phyloP scores from a whole-genome alignment of 73 alveolate species.

The Paramecium octaurelia region DNA sequence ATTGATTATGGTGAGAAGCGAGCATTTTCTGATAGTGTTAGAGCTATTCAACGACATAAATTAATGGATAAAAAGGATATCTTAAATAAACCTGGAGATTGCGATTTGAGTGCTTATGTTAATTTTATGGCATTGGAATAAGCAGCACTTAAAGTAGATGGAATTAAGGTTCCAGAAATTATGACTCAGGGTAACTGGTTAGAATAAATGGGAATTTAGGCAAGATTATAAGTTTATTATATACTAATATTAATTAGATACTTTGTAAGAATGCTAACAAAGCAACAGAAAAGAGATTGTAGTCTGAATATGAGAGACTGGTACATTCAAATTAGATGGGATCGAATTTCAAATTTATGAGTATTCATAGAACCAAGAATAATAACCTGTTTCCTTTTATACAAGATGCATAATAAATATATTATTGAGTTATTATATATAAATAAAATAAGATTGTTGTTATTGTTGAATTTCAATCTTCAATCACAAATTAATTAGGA shows the following conservation, averaged over 20 bases:
- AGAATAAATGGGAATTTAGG: constrained; percentile 82
- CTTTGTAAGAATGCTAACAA: constrained; percentile 46
- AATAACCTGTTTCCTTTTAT: neutral
- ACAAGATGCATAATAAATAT: neutral
- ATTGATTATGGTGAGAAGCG: constrained; percentile 91
- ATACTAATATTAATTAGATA: neutral
- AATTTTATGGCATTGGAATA: constrained; percentile 72
- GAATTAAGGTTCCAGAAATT: constrained; percentile 65
- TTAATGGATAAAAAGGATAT: constrained; percentile 66
- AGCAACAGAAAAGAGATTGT: constrained; percentile 49
- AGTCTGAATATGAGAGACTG: constrained; percentile 68
- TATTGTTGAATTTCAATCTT: too few species aligned
- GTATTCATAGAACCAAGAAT: neutral
- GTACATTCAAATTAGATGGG: neutral
- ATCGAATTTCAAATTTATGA: neutral
- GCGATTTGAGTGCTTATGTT: constrained; percentile 86
- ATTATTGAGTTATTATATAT: neutral
- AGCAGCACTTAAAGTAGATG: constrained; percentile 62
- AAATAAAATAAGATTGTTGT: too few species aligned
- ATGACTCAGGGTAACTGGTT: constrained; percentile 82
- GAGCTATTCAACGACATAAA: constrained; percentile 83
- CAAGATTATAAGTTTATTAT: constrained; percentile 65
- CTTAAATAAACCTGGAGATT: constrained; percentile 77
- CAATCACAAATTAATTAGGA: too few species aligned
- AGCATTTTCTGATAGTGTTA: constrained; percentile 76